phyloP scores from a whole-genome alignment of 2,329 filamentous ascomycete genomes.

The Microsporum canis region DNA sequence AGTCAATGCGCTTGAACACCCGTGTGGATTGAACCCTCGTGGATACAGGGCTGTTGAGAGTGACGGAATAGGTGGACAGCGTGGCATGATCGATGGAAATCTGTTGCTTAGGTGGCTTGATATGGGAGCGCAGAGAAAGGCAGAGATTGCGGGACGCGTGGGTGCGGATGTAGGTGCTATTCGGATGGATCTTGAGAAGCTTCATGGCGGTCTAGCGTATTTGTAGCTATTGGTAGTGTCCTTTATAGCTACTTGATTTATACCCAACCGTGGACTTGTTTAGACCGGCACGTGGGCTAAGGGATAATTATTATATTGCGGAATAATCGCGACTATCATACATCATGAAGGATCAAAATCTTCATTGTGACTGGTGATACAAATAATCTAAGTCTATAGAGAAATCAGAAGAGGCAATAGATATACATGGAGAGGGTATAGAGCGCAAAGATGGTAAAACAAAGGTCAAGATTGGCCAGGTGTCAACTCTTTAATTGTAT shows the following conservation, averaged over 20 bases:
- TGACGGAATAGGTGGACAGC: slow-evolving; percentile 37
- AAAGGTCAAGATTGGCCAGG: slow-evolving; percentile 12
- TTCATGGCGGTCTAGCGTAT: slow-evolving; percentile 51
- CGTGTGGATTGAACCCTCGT: slow-evolving; percentile 71
- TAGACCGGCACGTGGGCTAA: background rate
- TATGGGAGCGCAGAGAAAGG: slow-evolving; percentile 56
- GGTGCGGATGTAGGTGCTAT: slow-evolving; percentile 58
- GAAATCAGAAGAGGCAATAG: background rate
- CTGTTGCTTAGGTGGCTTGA: slow-evolving; percentile 65
- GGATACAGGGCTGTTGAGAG: slow-evolving; percentile 55
- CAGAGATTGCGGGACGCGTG: slow-evolving; percentile 62
- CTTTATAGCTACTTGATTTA: background rate
- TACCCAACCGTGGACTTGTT: too few species aligned
- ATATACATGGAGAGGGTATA: background rate
- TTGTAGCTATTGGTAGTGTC: slow-evolving; percentile 16
- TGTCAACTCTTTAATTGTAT: slow-evolving; percentile 12
- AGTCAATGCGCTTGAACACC: slow-evolving; percentile 60
- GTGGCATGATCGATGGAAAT: slow-evolving; percentile 67
- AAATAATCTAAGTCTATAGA: background rate
- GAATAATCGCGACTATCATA: background rate
- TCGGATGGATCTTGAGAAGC: slow-evolving; percentile 55
- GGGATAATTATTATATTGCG: background rate
- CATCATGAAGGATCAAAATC: background rate
- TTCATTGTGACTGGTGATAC: background rate
- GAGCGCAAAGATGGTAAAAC: background rate